phyloP scores from a whole-genome alignment of 352 stramenopile genomes.

The Phytophthora tubulina region DNA sequence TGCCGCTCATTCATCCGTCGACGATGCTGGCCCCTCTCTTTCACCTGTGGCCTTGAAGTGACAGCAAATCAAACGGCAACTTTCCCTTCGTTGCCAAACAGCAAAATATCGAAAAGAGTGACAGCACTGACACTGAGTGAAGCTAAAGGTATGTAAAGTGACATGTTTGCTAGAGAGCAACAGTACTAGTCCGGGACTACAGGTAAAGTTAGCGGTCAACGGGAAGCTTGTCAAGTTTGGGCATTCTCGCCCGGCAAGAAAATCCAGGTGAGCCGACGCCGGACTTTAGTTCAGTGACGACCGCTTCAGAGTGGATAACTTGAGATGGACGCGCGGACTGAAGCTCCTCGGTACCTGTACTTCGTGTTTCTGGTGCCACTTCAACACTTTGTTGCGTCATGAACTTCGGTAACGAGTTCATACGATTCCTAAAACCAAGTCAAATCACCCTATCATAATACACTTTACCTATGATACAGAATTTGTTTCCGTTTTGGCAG shows the following conservation, averaged over 20 bases:
- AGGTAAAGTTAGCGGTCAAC: neutral
- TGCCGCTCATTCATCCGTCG: neutral
- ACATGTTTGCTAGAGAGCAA: neutral
- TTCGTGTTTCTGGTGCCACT: constrained; percentile 19
- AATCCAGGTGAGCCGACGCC: constrained; percentile 25
- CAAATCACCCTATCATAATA: neutral
- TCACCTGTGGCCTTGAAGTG: constrained; percentile 25
- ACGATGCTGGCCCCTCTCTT: constrained; percentile 29
- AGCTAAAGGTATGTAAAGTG: neutral
- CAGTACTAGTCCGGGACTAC: neutral
- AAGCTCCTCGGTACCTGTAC: neutral
- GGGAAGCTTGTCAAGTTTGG: constrained; percentile 25
- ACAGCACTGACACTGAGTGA: neutral
- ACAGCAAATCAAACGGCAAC: constrained; percentile 36
- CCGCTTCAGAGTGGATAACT: constrained; percentile 22
- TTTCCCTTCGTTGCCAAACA: constrained; percentile 36
- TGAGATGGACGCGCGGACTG: constrained; percentile 13
- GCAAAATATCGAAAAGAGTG: constrained; percentile 44
- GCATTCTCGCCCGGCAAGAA: constrained; percentile 28
- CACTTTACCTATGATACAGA: constrained; percentile 1
- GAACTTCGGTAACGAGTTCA: neutral
- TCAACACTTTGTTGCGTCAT: constrained; percentile 18
- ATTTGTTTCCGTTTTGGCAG: constrained; percentile 10
- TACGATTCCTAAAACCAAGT: neutral
- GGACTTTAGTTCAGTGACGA: constrained; percentile 22